Percentiles rank a stretch among this genome's conserved stretches.
phyloP scores from a whole-genome alignment of 169 alveolate genomes.

The Theileria orientalis region DNA sequence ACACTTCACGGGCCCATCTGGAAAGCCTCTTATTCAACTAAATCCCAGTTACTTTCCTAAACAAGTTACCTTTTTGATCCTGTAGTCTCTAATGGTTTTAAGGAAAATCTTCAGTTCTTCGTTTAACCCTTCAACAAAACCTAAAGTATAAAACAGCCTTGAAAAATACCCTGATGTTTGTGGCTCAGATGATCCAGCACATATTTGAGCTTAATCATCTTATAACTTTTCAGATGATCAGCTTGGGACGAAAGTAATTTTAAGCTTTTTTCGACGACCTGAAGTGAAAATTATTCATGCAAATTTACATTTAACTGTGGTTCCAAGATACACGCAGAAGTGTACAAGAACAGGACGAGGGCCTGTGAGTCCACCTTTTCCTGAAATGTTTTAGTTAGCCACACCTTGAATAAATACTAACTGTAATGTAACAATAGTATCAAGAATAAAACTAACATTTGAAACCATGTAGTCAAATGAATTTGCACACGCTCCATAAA shows the following conservation, averaged over 20 bases:
- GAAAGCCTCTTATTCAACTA: constrained; percentile 53
- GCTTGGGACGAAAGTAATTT: constrained; percentile 52
- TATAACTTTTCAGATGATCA: constrained; percentile 66
- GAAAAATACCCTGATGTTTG: constrained; percentile 40
- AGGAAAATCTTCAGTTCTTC: constrained; percentile 51
- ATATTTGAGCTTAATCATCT: constrained; percentile 67
- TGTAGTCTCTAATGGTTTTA: constrained; percentile 49
- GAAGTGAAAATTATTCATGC: constrained; percentile 7
- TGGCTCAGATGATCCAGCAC: constrained; percentile 67
- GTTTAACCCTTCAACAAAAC: constrained; percentile 40
- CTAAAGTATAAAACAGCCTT: background rate
- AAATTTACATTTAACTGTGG: constrained; percentile 14
- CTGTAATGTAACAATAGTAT: background rate
- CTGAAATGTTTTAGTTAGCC: constrained; percentile 13
- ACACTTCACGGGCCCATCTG: constrained; percentile 73
- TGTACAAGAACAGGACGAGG: constrained; percentile 65
- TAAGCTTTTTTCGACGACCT: constrained; percentile 62
- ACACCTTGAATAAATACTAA: background rate
- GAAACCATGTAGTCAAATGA: background rate
- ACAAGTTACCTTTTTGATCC: constrained; percentile 50
- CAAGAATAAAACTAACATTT: constrained; percentile 8
- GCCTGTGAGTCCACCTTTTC: constrained; percentile 70
- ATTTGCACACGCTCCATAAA: constrained; percentile 27
- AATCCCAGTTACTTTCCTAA: background rate
- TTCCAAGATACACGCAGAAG: constrained; percentile 57